Percentiles rank a stretch among this genome's conserved stretches.
Conservation (phyloP, 1,284 basidiomycete genomes). For the Peniophora sp. region DNA sequence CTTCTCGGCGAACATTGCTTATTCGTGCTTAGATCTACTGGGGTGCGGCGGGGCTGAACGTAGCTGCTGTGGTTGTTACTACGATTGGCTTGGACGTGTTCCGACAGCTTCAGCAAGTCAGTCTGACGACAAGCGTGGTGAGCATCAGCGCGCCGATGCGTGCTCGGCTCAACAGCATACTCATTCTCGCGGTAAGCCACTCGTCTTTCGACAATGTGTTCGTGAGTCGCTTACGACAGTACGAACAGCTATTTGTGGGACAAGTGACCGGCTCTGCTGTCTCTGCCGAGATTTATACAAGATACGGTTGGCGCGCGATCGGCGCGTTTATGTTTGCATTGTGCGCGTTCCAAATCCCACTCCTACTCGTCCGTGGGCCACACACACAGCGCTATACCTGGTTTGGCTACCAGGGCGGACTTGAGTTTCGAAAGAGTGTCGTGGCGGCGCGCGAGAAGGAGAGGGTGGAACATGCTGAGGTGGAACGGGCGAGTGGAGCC, state of each 20-base stretch:
- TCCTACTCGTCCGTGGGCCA: constrained; percentile 35
- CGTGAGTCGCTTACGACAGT: not conserved
- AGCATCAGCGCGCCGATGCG: constrained; percentile 28
- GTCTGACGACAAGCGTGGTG: constrained; percentile 32
- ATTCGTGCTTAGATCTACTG: constrained; percentile 22
- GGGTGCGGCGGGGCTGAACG: constrained; percentile 34
- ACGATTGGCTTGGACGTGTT: constrained; percentile 40
- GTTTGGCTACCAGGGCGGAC: constrained; percentile 30
- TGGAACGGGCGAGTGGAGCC: not conserved
- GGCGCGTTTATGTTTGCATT: constrained; percentile 40
- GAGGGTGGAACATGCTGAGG: not conserved
- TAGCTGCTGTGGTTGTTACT: constrained; percentile 37
- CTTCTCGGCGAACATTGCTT: too few species aligned
- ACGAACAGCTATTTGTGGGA: constrained; percentile 31
- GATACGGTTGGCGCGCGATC: constrained; percentile 43
- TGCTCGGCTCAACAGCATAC: constrained; percentile 43
- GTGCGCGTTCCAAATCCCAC: constrained; percentile 29
- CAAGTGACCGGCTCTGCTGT: constrained; percentile 47
- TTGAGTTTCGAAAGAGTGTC: constrained; percentile 16
- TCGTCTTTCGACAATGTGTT: too few species aligned
- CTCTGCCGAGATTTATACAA: constrained; percentile 41
- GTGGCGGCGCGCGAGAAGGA: constrained; percentile 1
- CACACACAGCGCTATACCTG: constrained; percentile 29
- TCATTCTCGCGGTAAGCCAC: constrained; percentile 30
- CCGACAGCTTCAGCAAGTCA: constrained; percentile 37